Base-by-base conservation (phyloP, 1,284 basidiomycete genomes). In the Trametes sp. region DNA sequence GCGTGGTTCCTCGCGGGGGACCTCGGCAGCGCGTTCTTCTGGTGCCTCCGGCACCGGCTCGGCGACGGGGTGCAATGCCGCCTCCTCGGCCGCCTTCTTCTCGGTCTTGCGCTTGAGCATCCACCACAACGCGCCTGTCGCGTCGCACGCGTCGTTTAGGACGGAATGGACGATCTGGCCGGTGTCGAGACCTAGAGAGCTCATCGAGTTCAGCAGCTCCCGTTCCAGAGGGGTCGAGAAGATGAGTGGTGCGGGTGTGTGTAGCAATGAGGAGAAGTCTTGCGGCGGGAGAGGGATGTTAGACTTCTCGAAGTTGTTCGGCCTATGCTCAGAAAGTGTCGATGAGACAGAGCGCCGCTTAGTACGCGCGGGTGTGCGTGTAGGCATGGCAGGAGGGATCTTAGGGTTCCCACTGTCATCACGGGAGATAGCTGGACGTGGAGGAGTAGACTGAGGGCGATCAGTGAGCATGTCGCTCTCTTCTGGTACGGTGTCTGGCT, bases 81-180 rank as follows among this genome's bases (percentile, higher is more conserved):
- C 78, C 16, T 83, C 81, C 51, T 86, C 84, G 26, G 83, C 35
- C 14, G 81, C 79, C 61, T 83, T 86, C 71, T 87, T 89, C 74
- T 93, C 90, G 10, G 88, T 84, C 71, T 89, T 93, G 69, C 89
- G 86, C 72, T 92, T 89, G 54, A 99, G 79, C 83, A 98, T 93
- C 98, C 98, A 99, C 97, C 97, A 99, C 13, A 95, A 80, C 1
- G 96, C 95, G 11, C 95, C 93, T 7, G 92, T 87, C 0, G 93
- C 84, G 76, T 99, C 97, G 73, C 97, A 99, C 0, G 98, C 97
- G 76, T 98, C 88, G 28, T 86, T 92, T 49, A 93, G 82, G 8
- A 98, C 96, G 1, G 92, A 95, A 75, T 99, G 96, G 23, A 93
- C 90, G 60, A 98, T 92, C 76, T 99, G 98, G 11, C 94, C 95